Evolutionary conservation across 805 yeast species (phyloP).

Genomic region (Peterozyma toletana): DNA sequence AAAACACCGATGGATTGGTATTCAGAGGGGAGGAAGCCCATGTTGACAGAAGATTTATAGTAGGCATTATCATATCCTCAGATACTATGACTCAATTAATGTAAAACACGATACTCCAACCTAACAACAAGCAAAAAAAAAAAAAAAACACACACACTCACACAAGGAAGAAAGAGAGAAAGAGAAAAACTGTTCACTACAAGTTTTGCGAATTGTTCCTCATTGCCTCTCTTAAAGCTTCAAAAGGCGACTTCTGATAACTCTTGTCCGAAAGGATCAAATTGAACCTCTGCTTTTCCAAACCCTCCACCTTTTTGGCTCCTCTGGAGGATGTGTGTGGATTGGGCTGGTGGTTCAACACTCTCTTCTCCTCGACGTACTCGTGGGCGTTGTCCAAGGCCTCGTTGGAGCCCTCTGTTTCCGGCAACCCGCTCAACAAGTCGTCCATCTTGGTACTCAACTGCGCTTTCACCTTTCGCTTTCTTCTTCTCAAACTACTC

Average conservation of each 20-base stretch:
- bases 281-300: conserved; percentile 54
- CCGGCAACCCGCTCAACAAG: conserved; percentile 44
- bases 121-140: no score
- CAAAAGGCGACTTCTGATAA: conserved; percentile 57
- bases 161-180: no score
- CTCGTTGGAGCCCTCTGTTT: conserved; percentile 19
- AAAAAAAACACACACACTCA: no score
- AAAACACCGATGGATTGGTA: no score
- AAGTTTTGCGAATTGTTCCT: conserved; percentile 16
- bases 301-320: conserved; percentile 43
- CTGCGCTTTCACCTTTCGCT: conserved; percentile 54
- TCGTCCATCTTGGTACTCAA: conserved; percentile 65
- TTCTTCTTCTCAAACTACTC: conserved; percentile 57
- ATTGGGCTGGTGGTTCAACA: conserved; percentile 28
- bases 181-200: no score
- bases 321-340: conserved; percentile 29
- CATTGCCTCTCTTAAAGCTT: conserved; percentile 56
- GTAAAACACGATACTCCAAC: no score
- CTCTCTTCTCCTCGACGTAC: conserved; percentile 17
- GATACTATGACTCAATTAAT: no score
- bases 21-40: no score
- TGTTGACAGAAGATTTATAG: no score
- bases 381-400: conserved; percentile 9
- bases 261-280: conserved; percentile 44
- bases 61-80: no score